Percentiles rank a stretch among this genome's conserved stretches.
Evolutionary conservation across 129 eudicot species (phyloP).

Genomic region (Deinandra increscens): DNA sequence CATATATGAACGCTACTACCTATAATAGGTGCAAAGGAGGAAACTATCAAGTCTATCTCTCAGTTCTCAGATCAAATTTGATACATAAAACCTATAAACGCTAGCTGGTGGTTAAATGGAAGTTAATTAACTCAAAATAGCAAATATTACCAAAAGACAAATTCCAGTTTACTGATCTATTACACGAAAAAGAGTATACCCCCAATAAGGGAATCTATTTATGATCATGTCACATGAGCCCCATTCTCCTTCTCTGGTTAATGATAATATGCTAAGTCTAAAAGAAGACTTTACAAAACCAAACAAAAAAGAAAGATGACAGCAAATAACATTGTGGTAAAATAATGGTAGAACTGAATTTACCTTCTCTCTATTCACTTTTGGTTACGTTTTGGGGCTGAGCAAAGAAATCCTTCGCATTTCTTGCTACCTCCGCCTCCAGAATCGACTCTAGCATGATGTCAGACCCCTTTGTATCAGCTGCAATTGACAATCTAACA

Average conservation of each 20-base stretch:
- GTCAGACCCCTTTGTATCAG: slow-evolving; percentile 67
- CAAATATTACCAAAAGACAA: neutral
- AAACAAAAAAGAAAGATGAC: neutral
- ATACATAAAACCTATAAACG: neutral
- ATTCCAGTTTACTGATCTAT: neutral
- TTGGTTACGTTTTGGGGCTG: slow-evolving; percentile 53
- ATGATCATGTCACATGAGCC: neutral
- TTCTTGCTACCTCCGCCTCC: slow-evolving; percentile 80
- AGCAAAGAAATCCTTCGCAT: slow-evolving; percentile 70
- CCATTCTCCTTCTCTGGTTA: slow-evolving; percentile 8
- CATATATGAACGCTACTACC: neutral
- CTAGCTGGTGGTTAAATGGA: slow-evolving; percentile 6
- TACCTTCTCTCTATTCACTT: slow-evolving; percentile 39
- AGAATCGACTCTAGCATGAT: slow-evolving; percentile 73
- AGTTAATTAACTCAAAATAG: neutral
- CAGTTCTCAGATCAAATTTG: neutral
- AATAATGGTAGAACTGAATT: slow-evolving; percentile 7
- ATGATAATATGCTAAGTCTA: slow-evolving; percentile 3
- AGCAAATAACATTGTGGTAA: neutral
- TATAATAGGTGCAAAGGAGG: neutral
- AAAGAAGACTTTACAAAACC: neutral
- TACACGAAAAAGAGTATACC: neutral
- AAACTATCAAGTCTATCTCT: slow-evolving; percentile 3
- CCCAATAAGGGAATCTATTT: neutral
- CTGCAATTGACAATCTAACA: slow-evolving; percentile 35